These are phyloP conservation scores for Penicillium oxalicum DNA, from an alignment of 2,329 filamentous ascomycete species.

Conservation along the genomic window DNA sequence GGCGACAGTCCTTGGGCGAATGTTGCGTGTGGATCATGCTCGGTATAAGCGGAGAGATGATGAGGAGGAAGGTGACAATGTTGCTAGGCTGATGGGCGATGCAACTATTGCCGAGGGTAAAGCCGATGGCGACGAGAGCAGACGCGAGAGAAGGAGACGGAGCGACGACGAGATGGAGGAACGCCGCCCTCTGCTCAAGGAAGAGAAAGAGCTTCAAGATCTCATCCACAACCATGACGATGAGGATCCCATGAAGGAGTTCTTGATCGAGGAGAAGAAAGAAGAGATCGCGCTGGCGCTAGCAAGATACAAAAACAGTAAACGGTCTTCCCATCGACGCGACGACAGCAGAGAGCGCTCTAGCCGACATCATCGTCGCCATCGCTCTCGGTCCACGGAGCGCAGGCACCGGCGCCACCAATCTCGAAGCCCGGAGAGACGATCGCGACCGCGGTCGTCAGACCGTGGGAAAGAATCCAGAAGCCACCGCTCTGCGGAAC, in stretches of 20 bases:
- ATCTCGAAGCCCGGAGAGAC: slow-evolving; percentile 22
- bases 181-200: slow-evolving; percentile 62
- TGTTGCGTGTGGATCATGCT: slow-evolving; percentile 85
- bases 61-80: slow-evolving; percentile 47
- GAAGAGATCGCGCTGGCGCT: slow-evolving; percentile 73
- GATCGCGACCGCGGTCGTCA: slow-evolving; percentile 20
- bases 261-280: slow-evolving; percentile 82
- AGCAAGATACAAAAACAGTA: slow-evolving; percentile 48
- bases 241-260: slow-evolving; percentile 95
- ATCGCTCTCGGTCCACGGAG: slow-evolving; percentile 36
- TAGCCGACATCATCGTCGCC: slow-evolving; percentile 40
- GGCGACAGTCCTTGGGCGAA: slow-evolving; percentile 70
- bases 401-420: slow-evolving; percentile 25
- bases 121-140: slow-evolving; percentile 35
- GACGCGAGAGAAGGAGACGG: slow-evolving; percentile 26
- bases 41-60: slow-evolving; percentile 85
- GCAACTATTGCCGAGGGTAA: slow-evolving; percentile 20
- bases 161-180: slow-evolving; percentile 47
- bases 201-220: slow-evolving; percentile 72
- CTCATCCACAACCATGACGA: slow-evolving; percentile 79
- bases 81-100: slow-evolving; percentile 46
- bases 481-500: slow-evolving; percentile 23
- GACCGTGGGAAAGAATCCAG: slow-evolving; percentile 24
- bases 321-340: slow-evolving; percentile 32
- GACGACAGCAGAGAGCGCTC: slow-evolving; percentile 35